These are phyloP conservation scores for Stylonectria norvegica DNA, from an alignment of 2,329 filamentous ascomycete genomes.

Conservation along the genomic window DNA sequence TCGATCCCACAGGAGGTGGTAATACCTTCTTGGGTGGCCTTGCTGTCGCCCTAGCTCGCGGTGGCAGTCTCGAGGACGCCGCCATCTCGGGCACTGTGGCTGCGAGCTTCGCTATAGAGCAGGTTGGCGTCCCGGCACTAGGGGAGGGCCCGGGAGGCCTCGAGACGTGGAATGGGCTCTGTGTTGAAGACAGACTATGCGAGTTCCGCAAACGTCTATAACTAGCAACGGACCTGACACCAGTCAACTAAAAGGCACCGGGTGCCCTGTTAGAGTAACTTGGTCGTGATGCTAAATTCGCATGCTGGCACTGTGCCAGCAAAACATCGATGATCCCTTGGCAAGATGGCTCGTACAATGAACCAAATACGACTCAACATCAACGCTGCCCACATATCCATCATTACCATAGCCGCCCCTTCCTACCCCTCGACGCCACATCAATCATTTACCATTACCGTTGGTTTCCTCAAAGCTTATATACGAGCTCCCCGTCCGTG, in stretches of 20 bases:
- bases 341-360: no score
- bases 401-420: neutral
- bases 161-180: constrained; percentile 61
- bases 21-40: constrained; percentile 78
- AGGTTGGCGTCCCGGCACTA: constrained; percentile 75
- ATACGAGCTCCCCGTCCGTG: constrained; percentile 62
- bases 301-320: no score
- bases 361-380: no score
- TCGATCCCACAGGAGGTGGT: constrained; percentile 93
- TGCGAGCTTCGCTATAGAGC: constrained; percentile 91
- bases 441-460: constrained; percentile 2
- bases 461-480: constrained; percentile 57
- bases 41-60: constrained; percentile 56
- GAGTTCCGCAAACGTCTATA: constrained; percentile 46
- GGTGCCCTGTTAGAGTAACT: no score
- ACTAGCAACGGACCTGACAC: constrained; percentile 9
- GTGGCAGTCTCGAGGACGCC: constrained; percentile 62
- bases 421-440: constrained; percentile 11
- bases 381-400: neutral
- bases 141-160: constrained; percentile 39
- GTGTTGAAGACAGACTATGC: constrained; percentile 49
- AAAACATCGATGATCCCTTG: no score
- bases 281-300: no score
- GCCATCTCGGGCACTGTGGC: constrained; percentile 76
- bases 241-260: no score